Conservation (phyloP, 1,284 basidiomycete genomes). For the Irpex rosettiformis region DNA sequence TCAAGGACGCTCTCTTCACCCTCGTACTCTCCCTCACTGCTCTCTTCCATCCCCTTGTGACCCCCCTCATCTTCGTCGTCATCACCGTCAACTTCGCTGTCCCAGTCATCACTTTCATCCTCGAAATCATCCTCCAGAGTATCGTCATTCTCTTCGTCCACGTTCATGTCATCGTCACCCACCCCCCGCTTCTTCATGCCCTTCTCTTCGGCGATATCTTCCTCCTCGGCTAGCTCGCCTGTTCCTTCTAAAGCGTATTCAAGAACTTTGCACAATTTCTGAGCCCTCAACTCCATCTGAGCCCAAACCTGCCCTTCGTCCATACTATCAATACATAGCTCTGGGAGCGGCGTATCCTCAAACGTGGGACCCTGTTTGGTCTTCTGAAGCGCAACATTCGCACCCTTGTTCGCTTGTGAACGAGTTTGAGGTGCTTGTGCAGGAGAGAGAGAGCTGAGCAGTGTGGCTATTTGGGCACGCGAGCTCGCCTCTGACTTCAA, state of each 20-base stretch:
- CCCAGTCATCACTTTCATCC: conserved; percentile 32
- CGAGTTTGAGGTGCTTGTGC: conserved; percentile 67
- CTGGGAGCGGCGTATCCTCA: conserved; percentile 70
- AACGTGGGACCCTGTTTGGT: conserved; percentile 37
- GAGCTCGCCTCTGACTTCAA: conserved; percentile 64
- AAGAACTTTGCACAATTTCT: conserved; percentile 63
- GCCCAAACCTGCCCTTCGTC: conserved; percentile 90
- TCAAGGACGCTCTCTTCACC: conserved; percentile 38
- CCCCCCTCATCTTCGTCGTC: conserved; percentile 30
- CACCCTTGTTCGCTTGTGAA: conserved; percentile 44
- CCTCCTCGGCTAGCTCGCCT: conserved; percentile 27
- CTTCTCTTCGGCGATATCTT: conserved; percentile 17
- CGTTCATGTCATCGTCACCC: conserved; percentile 30
- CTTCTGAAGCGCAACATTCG: conserved; percentile 41
- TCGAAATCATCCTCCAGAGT: conserved; percentile 34
- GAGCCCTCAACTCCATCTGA: conserved; percentile 79
- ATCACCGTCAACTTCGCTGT: conserved; percentile 36
- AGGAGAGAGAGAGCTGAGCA: conserved; percentile 66
- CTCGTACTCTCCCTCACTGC: conserved; percentile 33
- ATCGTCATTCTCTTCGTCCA: conserved; percentile 31
- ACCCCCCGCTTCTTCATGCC: conserved; percentile 27
- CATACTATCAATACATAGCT: conserved; percentile 82
- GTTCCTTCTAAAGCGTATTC: conserved; percentile 53
- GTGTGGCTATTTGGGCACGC: conserved; percentile 58
- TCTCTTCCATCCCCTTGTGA: conserved; percentile 24